Evolutionary conservation across 1,284 basidiomycete species (phyloP).

Genomic region (Cutaneotrichosporon cavernicola): DNA sequence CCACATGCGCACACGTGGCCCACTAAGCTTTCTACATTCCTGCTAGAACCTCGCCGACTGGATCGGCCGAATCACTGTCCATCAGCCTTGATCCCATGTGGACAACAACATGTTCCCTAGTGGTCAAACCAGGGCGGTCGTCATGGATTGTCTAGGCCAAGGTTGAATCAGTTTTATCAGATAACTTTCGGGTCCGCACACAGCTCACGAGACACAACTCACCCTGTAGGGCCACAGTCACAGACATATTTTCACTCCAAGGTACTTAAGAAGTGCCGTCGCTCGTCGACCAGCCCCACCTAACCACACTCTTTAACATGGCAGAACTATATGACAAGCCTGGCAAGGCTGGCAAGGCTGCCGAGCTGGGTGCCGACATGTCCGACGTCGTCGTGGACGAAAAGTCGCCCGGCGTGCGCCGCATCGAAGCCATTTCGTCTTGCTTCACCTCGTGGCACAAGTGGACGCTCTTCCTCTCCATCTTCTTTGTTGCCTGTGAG

Average conservation of each 20-base stretch:
- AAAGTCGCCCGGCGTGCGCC: conserved; percentile 22
- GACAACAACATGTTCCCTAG: not conserved
- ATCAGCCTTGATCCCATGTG: not conserved
- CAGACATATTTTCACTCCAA: not conserved
- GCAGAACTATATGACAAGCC: conserved; percentile 8
- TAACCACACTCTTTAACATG: not conserved
- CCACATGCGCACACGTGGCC: no score
- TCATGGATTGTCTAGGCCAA: not conserved
- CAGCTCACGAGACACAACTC: not conserved
- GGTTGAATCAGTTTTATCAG: not conserved
- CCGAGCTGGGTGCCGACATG: not conserved
- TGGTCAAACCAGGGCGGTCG: not conserved
- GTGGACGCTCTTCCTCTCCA: conserved; percentile 41
- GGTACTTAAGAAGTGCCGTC: not conserved
- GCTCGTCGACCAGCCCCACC: not conserved
- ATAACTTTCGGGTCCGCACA: not conserved
- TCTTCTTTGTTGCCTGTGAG: conserved; percentile 51
- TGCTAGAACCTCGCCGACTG: no score
- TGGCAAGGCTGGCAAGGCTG: conserved; percentile 4
- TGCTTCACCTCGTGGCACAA: conserved; percentile 18
- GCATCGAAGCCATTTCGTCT: conserved; percentile 23
- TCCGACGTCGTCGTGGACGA: conserved; percentile 10
- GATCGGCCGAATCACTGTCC: no score
- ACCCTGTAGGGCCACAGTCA: no score
- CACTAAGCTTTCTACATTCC: no score